A percentile compares a stretch with the other conserved stretches of the same genome.
Conservation (phyloP, 1,284 basidiomycete genomes). For the Anthracocystis walkeri region DNA sequence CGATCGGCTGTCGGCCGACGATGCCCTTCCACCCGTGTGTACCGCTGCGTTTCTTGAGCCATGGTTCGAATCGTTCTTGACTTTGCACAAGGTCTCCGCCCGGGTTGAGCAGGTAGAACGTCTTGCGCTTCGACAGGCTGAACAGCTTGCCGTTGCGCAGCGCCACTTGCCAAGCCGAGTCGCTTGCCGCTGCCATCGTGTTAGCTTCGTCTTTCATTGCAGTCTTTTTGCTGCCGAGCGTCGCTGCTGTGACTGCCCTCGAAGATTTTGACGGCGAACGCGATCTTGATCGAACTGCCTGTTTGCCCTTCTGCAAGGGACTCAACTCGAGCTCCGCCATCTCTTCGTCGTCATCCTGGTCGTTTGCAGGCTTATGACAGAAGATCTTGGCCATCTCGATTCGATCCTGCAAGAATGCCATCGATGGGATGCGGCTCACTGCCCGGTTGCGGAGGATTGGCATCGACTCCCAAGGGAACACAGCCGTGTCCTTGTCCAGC, state of each 20-base stretch:
- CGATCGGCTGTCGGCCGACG: constrained; percentile 75
- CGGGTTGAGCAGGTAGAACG: constrained; percentile 91
- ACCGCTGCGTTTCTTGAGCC: constrained; percentile 75
- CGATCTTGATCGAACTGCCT: constrained; percentile 18
- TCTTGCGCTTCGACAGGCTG: constrained; percentile 63
- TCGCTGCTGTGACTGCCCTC: constrained; percentile 5
- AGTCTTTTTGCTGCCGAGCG: constrained; percentile 15
- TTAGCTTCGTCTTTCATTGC: background rate
- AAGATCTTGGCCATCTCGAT: constrained; percentile 51
- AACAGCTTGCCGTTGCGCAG: constrained; percentile 50
- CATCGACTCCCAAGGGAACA: constrained; percentile 95
- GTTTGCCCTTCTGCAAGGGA: constrained; percentile 44
- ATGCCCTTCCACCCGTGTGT: constrained; percentile 84
- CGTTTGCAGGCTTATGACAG: constrained; percentile 5
- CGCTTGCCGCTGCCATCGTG: background rate
- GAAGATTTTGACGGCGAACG: constrained; percentile 30
- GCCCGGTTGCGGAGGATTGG: constrained; percentile 85
- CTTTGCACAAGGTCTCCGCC: constrained; percentile 88
- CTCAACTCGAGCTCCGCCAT: constrained; percentile 30
- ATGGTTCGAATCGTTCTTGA: constrained; percentile 82
- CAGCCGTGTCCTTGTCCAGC: constrained; percentile 88
- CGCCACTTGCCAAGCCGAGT: constrained; percentile 40
- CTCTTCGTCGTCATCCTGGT: constrained; percentile 15
- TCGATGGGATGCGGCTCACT: constrained; percentile 88
- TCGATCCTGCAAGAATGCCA: constrained; percentile 88